These are phyloP conservation scores for Boechera retrofracta DNA, from an alignment of 345 rosid species.

Conservation along the genomic window DNA sequence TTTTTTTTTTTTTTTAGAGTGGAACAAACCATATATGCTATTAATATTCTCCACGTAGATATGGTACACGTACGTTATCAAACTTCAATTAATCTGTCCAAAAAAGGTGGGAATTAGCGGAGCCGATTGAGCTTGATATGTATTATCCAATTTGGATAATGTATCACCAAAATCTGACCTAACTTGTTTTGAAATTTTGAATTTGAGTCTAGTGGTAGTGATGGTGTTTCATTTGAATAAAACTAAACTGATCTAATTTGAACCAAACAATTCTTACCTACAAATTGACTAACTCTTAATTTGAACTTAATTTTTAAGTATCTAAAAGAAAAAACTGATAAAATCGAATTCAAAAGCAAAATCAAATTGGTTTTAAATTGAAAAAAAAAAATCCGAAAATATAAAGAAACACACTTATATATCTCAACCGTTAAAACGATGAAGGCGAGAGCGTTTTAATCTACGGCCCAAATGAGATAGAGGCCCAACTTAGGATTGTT, in stretches of 20 bases:
- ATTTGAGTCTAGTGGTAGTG: neutral
- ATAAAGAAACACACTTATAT: too few relatives aligned
- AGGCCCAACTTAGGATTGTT: constrained; percentile 4
- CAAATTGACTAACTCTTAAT: neutral
- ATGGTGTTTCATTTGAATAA: neutral
- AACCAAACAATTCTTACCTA: neutral
- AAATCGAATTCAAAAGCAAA: too few relatives aligned
- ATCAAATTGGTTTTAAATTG: too few relatives aligned
- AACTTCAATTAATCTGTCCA: neutral
- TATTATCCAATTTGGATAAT: neutral
- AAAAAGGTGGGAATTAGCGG: constrained; percentile 7
- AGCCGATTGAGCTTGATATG: constrained; percentile 22
- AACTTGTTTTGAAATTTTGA: neutral
- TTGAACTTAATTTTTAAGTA: neutral
- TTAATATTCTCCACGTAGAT: neutral
- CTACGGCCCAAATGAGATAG: neutral
- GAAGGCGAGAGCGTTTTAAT: too few relatives aligned
- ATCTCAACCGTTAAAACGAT: too few relatives aligned
- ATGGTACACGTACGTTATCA: constrained; percentile 17
- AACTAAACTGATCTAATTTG: neutral
- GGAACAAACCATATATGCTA: neutral
- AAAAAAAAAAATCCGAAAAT: too few relatives aligned
- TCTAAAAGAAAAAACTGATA: neutral
- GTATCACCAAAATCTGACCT: constrained; percentile 39
- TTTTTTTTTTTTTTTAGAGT: neutral